phyloP scores from a whole-genome alignment of 257 asterid genomes.

The Plantago major region DNA sequence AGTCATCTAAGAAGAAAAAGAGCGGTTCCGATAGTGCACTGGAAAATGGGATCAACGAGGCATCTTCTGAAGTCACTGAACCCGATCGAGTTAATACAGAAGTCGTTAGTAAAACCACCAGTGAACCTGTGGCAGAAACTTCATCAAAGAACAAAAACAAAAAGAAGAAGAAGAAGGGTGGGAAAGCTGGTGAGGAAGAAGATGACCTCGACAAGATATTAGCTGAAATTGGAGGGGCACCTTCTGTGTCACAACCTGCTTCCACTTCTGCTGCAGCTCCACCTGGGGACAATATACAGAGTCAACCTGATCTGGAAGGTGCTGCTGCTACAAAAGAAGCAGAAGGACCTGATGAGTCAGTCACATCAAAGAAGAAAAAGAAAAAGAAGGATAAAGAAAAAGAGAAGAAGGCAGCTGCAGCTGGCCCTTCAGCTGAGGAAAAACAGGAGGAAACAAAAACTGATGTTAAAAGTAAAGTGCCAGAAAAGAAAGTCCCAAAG shows the following conservation, averaged over 20 bases:
- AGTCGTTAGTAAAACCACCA: slow-evolving; percentile 24
- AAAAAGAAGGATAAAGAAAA: slow-evolving; percentile 81
- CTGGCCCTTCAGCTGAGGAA: slow-evolving; percentile 54
- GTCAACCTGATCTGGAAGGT: slow-evolving; percentile 47
- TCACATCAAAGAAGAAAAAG: slow-evolving; percentile 72
- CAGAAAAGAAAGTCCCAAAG: slow-evolving; percentile 66
- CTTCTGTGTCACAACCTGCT: slow-evolving; percentile 33
- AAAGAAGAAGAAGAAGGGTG: slow-evolving; percentile 84
- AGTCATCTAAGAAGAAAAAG: slow-evolving; percentile 73
- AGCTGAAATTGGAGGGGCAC: slow-evolving; percentile 74
- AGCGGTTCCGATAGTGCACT: slow-evolving; percentile 25
- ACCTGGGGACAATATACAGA: slow-evolving; percentile 36
- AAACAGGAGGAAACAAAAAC: slow-evolving; percentile 49
- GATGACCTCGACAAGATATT: slow-evolving; percentile 75
- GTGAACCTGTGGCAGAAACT: slow-evolving; percentile 38
- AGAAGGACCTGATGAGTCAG: slow-evolving; percentile 60
- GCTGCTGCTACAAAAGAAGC: slow-evolving; percentile 47
- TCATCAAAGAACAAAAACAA: slow-evolving; percentile 72
- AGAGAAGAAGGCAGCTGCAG: slow-evolving; percentile 57
- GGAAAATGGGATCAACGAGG: slow-evolving; percentile 32
- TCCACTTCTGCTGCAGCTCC: slow-evolving; percentile 30
- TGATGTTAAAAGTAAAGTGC: slow-evolving; percentile 38
- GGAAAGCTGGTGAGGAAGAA: slow-evolving; percentile 65
- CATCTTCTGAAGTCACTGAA: slow-evolving; percentile 29
- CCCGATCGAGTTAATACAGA: slow-evolving; percentile 29